Evolutionary conservation across 306 rosid genomes (phyloP).

Genomic region (Fragaria ananassa): DNA sequence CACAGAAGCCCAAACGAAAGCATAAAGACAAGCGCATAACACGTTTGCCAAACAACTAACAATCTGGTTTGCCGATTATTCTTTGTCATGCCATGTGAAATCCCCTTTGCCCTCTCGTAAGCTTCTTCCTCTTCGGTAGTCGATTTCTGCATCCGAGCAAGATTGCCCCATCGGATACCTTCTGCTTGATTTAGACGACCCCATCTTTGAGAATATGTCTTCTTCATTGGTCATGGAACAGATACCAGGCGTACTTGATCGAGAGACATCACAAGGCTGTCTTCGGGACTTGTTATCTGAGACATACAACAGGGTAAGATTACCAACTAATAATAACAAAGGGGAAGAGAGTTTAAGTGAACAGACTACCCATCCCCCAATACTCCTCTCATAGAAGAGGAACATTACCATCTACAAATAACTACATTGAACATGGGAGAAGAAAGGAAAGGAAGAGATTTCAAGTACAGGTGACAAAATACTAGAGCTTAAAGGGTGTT

Average conservation of each 20-base stretch:
- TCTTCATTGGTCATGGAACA: conserved; percentile 40
- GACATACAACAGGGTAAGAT: conserved; percentile 28
- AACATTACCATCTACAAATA: no score
- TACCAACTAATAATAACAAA: conserved; percentile 18
- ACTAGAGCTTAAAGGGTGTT: no score
- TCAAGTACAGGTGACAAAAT: not conserved
- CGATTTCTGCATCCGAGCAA: conserved; percentile 95
- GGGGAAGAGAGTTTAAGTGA: not conserved
- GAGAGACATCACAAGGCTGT: conserved; percentile 51
- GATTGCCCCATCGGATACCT: conserved; percentile 72
- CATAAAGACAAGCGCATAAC: conserved; percentile 39
- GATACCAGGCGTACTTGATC: conserved; percentile 56
- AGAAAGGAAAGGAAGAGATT: no score
- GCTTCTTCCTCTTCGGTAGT: conserved; percentile 93
- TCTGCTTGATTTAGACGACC: conserved; percentile 53
- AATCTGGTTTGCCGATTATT: conserved; percentile 37
- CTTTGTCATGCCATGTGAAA: conserved; percentile 57
- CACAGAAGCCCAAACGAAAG: conserved; percentile 41
- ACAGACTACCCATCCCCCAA: not conserved
- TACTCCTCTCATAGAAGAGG: not conserved
- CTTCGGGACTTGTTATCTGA: conserved; percentile 59
- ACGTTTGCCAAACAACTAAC: conserved; percentile 39
- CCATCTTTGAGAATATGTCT: conserved; percentile 68
- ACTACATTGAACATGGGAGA: no score
- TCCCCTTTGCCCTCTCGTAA: conserved; percentile 62